These are phyloP conservation scores for Ceratobasidium theobromae DNA, from an alignment of 1,284 basidiomycete species.

Conservation along the genomic window DNA sequence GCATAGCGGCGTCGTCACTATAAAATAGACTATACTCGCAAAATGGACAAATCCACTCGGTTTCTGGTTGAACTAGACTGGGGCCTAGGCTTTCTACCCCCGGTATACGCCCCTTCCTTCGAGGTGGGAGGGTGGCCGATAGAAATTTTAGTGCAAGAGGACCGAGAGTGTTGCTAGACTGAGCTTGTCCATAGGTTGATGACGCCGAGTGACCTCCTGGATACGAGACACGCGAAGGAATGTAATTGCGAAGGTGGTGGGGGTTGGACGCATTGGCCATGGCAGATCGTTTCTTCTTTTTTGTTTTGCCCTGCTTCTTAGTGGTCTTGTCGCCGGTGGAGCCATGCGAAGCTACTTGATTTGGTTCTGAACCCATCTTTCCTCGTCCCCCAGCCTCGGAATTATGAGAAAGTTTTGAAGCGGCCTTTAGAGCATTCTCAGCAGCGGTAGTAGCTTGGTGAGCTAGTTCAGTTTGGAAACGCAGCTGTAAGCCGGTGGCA, in stretches of 20 bases:
- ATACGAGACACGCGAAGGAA: constrained; percentile 73
- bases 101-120: constrained; percentile 45
- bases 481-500: constrained; percentile 59
- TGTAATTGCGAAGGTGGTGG: constrained; percentile 85
- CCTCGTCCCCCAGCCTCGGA: constrained; percentile 3
- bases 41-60: constrained; percentile 87
- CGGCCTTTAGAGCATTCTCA: constrained; percentile 53
- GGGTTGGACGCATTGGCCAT: constrained; percentile 87
- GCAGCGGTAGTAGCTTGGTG: constrained; percentile 51
- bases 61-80: constrained; percentile 49
- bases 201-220: constrained; percentile 47
- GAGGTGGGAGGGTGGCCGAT: constrained; percentile 62
- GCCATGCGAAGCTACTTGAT: constrained; percentile 34
- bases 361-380: constrained; percentile 45
- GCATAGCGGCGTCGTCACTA: constrained; percentile 65
- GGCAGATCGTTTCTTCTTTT: constrained; percentile 87
- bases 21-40: constrained; percentile 88
- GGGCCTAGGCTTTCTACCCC: constrained; percentile 2
- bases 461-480: constrained; percentile 69
- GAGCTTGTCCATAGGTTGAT: constrained; percentile 44
- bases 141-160: constrained; percentile 66
- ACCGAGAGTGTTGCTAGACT: constrained; percentile 54
- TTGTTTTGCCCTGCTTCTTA: constrained; percentile 47
- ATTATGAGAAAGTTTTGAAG: constrained; percentile 10
- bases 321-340: neutral